Conservation (phyloP, 768 basidiomycete species). For the Trametes gibbosa region DNA sequence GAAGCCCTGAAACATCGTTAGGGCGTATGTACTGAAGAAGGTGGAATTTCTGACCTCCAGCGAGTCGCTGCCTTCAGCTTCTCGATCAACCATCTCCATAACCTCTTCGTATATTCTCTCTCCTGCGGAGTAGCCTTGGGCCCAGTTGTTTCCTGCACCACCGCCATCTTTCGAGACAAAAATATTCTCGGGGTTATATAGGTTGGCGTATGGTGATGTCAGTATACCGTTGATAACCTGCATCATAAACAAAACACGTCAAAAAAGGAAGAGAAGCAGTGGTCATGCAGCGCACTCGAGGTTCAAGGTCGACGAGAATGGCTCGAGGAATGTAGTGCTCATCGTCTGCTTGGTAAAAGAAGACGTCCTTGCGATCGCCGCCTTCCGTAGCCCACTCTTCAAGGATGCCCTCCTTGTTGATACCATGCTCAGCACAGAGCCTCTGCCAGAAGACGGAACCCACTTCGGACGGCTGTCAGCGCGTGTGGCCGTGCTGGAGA, state of each 20-base stretch:
- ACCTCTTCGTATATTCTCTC: conserved; percentile 93
- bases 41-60: conserved; percentile 66
- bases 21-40: neutral
- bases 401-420: conserved; percentile 91
- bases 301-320: conserved; percentile 94
- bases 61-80: conserved; percentile 96
- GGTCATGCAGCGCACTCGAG: conserved; percentile 60
- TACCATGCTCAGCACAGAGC: conserved; percentile 97
- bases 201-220: conserved; percentile 78
- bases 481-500: conserved; percentile 13
- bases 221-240: conserved; percentile 97
- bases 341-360: conserved; percentile 99
- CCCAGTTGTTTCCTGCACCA: conserved; percentile 99
- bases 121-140: conserved; percentile 88
- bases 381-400: conserved; percentile 97
- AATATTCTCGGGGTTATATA: conserved; percentile 99
- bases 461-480: conserved; percentile 51
- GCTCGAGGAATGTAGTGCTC: conserved; percentile 98
- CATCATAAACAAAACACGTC: neutral
- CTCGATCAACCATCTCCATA: conserved; percentile 98
- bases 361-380: conserved; percentile 97
- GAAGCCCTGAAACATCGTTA: conserved; percentile 71
- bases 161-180: conserved; percentile 95
- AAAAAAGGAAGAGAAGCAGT: neutral
- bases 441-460: conserved; percentile 98